Evolutionary conservation across 2,329 filamentous ascomycete species (phyloP).

Genomic region (Acarospora socialis): DNA sequence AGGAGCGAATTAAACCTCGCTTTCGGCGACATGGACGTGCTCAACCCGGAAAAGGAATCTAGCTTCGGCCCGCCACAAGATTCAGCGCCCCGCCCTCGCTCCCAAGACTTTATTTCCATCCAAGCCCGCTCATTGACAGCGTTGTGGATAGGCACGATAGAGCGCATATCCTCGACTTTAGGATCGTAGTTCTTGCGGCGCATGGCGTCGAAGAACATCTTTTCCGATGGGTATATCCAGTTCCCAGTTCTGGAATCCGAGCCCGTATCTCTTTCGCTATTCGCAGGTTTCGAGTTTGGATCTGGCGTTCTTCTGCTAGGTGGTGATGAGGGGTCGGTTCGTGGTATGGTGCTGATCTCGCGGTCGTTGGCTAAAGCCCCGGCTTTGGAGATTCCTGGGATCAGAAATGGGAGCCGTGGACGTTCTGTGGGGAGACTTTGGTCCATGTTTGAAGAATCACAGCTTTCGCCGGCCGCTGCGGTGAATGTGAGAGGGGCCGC

Average conservation of each 20-base stretch:
- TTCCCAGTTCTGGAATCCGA: constrained; percentile 59
- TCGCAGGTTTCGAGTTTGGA: no score
- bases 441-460: constrained; percentile 10
- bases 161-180: constrained; percentile 62
- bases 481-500: constrained; percentile 22
- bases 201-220: constrained; percentile 97
- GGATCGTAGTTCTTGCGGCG: constrained; percentile 72
- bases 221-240: constrained; percentile 94
- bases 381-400: no score
- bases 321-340: constrained; percentile 34
- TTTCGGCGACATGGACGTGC: constrained; percentile 55
- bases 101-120: constrained; percentile 84
- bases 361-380: constrained; percentile 52
- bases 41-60: constrained; percentile 63
- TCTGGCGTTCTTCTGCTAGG: no score
- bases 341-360: constrained; percentile 66
- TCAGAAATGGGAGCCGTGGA: no score
- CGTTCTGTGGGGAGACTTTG: constrained; percentile 8
- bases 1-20: constrained; percentile 70
- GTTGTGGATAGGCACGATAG: constrained; percentile 94
- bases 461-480: no score
- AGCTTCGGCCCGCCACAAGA: constrained; percentile 66
- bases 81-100: constrained; percentile 37
- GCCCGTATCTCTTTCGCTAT: no score
- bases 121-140: constrained; percentile 95